phyloP scores from a whole-genome alignment of 2,329 filamentous ascomycete genomes.

The Stagonosporopsis rhizophila region DNA sequence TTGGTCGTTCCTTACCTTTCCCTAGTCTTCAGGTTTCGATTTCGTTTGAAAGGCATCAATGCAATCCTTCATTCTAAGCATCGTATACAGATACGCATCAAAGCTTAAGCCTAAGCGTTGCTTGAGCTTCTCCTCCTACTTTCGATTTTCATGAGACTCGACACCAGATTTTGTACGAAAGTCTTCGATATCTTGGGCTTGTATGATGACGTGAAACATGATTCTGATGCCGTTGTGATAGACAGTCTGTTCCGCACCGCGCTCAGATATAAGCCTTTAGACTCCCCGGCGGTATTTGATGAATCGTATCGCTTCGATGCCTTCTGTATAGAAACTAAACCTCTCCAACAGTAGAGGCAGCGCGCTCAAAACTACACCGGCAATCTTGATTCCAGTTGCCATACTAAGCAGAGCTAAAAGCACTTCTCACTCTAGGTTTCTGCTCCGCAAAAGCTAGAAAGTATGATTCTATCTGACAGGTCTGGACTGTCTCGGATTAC shows the following conservation, averaged over 20 bases:
- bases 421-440: too few relatives aligned
- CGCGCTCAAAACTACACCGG: conserved; percentile 38
- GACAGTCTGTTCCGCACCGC: conserved; percentile 15
- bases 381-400: conserved; percentile 38
- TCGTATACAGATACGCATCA: not conserved
- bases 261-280: conserved; percentile 26
- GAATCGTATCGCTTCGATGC: conserved; percentile 38
- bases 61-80: not conserved
- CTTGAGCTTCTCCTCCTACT: not conserved
- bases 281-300: conserved; percentile 33
- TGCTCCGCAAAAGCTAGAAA: too few relatives aligned
- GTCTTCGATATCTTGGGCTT: not conserved
- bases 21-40: not conserved
- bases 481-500: too few relatives aligned
- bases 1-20: not conserved
- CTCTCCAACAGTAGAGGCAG: conserved; percentile 46
- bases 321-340: conserved; percentile 43
- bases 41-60: not conserved
- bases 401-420: not conserved
- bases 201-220: not conserved
- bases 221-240: conserved; percentile 7
- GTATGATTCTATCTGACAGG: too few relatives aligned
- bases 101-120: conserved; percentile 3
- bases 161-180: conserved; percentile 8
- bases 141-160: not conserved